Evolutionary conservation across 2,329 filamentous ascomycete genomes (phyloP), one percentile per base, ranked within the genome.

Genomic region (Colletotrichum abscissum): DNA sequence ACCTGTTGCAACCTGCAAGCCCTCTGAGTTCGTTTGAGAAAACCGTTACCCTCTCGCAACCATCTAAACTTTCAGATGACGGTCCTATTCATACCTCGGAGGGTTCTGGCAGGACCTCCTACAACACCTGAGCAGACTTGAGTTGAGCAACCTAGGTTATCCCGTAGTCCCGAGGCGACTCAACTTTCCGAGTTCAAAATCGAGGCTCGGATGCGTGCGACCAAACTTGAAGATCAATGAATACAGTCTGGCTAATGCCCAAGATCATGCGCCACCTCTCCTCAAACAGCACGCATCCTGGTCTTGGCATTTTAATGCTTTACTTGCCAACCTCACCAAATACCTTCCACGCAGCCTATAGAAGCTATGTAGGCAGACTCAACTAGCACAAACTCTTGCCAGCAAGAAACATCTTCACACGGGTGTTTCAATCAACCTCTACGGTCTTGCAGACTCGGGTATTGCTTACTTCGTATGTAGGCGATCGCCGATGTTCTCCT

Each of bases 11-110:
- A 49, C 26, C 58, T 56, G 59, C 14, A 35, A 49, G 35, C 58
- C 35, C 7, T 69, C 67, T 73, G 35, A 65, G 28, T 52, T 12
- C 60, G 70, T 73, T 70, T 73, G 30, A 57, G 46, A 66, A 66
- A 70, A 11, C 35, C 70, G 60, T 73, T 70, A 49, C 67, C 33
- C 60, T 22, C 60, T 57, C 24, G 46, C 55, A 35, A 49, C 49
- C 70, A 28, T 69, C 66, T 28, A 14, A 60, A 19, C 54, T 24
- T 30, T 70, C 14, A 30, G 70, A 64, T 42, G 66, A 56, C 60
- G 42, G 24, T 30, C 42, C 3, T 3, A 5, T 26, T 19, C 16
- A 14, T 14, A 19, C 8, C 14, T 52, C n/a, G 26, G n/a, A 30
- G 38, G 14, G 16, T 30, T 52, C 9, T 14, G 14, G 16, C 7